Base-by-base conservation (phyloP, 2,329 filamentous ascomycete genomes). In the Neocucurbitaria cava region DNA sequence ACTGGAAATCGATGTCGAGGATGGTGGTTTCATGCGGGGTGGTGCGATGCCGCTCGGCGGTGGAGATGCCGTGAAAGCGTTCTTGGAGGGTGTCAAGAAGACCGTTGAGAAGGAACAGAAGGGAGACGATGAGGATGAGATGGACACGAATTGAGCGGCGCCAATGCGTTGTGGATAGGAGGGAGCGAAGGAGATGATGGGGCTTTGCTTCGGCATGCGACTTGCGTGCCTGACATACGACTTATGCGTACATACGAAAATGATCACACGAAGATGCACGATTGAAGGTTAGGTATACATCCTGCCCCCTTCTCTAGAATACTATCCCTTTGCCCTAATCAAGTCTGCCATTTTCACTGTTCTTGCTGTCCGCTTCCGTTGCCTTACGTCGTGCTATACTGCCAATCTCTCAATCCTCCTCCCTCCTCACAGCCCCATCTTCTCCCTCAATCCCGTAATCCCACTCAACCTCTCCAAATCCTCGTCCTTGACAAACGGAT, bases 21-120 rank as follows among this genome's bases (percentile, higher is more conserved):
- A 96, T 71, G 89, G 89, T n/a, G 94, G 94, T 3, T 89, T 90
- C 60, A 83, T 96, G 69, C 84, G 83, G 58, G 87, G 90, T 50
- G 89, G 91, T 5, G 89, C 86, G 46, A 88, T 97, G 80, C 93
- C 94, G 2, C 77, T 97, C 41, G 94, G 93, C 39, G 93, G 93
- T 47, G 91, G 90, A 5, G 89, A 95, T 66, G 94, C 94, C 11
- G 88, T 99, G 1, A 89, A 96, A 78, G 91, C 90, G 3, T 99
- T 99, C 76, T 83, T 99, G 20, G 86, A 96, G 51, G 95, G 94
- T 3, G 88, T 97, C 43, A 95, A 90, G 82, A 89, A 86, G 78
- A 88, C 86, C 5, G 89, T 92, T 0, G 83, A 89, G 64, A 81
- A 79, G 54, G 74, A 77, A n/a, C 74, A 77, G n/a, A 61, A 62